These are phyloP conservation scores for Aspergillus nidulans DNA, from an alignment of 495 filamentous ascomycete genomes.

Conservation along the genomic window DNA sequence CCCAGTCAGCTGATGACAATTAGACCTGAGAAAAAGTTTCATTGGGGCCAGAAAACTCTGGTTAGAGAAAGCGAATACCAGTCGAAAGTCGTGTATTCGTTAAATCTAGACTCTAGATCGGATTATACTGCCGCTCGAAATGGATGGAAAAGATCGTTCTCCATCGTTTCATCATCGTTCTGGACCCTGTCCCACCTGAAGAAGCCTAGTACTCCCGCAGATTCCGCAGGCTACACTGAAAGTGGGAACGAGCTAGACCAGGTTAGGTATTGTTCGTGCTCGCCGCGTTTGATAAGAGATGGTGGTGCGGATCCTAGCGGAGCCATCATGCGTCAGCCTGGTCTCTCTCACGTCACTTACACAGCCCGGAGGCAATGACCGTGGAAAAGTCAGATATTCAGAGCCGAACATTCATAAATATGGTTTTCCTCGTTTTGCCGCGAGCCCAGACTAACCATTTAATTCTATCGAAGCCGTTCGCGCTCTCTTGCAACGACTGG, in stretches of 20 bases:
- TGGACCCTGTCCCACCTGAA: constrained; percentile 16
- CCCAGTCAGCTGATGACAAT: constrained; percentile 6
- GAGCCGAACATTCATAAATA: neutral
- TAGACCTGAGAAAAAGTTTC: neutral
- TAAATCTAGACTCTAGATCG: neutral
- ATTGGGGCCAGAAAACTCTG: neutral
- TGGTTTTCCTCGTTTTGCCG: constrained; percentile 1
- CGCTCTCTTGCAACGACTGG: neutral
- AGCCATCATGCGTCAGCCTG: constrained; percentile 28
- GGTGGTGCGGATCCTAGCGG: neutral
- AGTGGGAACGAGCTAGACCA: neutral
- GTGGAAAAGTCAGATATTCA: neutral
- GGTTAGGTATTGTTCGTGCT: neutral
- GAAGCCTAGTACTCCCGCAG: constrained; percentile 15
- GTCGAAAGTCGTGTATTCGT: neutral
- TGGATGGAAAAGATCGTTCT: neutral
- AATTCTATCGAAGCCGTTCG: neutral
- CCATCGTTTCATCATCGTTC: neutral
- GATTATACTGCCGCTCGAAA: neutral
- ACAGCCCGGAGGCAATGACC: constrained; percentile 1
- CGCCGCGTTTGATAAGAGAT: constrained; percentile 22
- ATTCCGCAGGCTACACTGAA: constrained; percentile 13
- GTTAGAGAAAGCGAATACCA: neutral
- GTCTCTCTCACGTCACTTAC: constrained; percentile 32
- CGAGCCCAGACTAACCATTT: neutral